Evolutionary conservation across 148 eudicot genomes (phyloP), one percentile per base, ranked within the genome.

Genomic region (Amaranthus palmeri): DNA sequence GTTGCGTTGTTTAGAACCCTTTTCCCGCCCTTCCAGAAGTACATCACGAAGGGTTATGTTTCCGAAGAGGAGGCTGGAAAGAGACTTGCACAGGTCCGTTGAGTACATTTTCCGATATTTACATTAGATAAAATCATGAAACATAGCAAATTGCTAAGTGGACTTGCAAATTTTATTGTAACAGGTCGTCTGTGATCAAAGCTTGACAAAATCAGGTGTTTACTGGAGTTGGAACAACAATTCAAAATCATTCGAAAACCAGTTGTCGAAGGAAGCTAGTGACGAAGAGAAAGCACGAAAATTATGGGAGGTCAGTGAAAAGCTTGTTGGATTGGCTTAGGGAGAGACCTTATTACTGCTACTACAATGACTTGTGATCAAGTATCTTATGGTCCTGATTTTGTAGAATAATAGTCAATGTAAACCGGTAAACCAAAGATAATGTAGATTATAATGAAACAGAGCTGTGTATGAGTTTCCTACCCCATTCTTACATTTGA

Each of bases 191-290:
- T 79, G 80, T 51, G 98, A 93, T 54, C 89, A 90, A 44, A 91
- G 85, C 78, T 81, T 93, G 64, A 82, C 95, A 6, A 93, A 93
- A 71, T 93, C 96, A 0, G 96, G 96, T 13, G 98, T 93, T 18
- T 90, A 93, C 80, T 88, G 96, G 96, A 93, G 98, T 80, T 93
- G 97, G 96, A 93, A 93, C 77, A 87, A 83, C 47, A 55, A 81
- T 61, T 89, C 98, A 0, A 65, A 87, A 4, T 93, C 97, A 0
- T 93, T 91, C 25, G 92, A 89, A 71, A 93, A 93, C 82, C 88
- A 89, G 81, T 83, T 93, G 6, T 93, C 98, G 0, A 74, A 87
- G 82, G 97, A 91, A 86, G 96, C 92, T 45, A 93, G 98, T 60
- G 89, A 91, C 52, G 81, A 75, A 10, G 89, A 89, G 78, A 93